These are phyloP conservation scores for Phytophthora idaei DNA, from an alignment of 352 stramenopile species.

Conservation along the genomic window DNA sequence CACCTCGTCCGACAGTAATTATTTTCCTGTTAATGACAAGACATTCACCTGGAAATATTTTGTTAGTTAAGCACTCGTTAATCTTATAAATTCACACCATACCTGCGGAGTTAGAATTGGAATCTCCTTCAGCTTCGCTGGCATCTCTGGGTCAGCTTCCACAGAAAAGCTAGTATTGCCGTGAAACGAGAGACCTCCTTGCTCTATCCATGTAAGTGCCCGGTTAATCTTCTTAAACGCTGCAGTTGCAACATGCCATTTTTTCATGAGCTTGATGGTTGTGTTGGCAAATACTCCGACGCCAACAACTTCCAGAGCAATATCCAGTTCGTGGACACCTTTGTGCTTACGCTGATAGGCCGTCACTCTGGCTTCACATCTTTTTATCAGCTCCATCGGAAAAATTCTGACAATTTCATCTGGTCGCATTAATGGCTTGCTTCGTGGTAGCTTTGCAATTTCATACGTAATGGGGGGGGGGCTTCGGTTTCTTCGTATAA, in stretches of 20 bases:
- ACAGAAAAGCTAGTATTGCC: background rate
- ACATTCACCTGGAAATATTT: too few relatives aligned
- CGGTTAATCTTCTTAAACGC: too few relatives aligned
- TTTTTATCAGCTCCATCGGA: conserved; percentile 3
- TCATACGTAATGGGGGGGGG: background rate
- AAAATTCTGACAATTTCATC: conserved; percentile 7
- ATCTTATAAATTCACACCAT: background rate
- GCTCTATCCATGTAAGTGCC: background rate
- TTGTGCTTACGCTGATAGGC: conserved; percentile 7
- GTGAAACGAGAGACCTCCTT: background rate
- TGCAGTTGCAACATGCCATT: background rate
- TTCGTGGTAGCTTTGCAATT: background rate
- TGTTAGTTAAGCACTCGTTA: too few relatives aligned
- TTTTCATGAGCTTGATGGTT: background rate
- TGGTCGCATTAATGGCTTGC: background rate
- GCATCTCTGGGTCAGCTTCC: background rate
- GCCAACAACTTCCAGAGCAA: background rate
- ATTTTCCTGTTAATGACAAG: too few relatives aligned
- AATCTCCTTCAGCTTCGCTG: background rate
- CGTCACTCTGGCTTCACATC: conserved; percentile 1
- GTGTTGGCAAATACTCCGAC: background rate
- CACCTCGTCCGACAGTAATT: too few relatives aligned
- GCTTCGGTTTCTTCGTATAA: background rate
- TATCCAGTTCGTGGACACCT: background rate
- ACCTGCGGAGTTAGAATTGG: background rate